phyloP scores from a whole-genome alignment of 2,329 filamentous ascomycete species.

The Ophiostoma ulmi region DNA sequence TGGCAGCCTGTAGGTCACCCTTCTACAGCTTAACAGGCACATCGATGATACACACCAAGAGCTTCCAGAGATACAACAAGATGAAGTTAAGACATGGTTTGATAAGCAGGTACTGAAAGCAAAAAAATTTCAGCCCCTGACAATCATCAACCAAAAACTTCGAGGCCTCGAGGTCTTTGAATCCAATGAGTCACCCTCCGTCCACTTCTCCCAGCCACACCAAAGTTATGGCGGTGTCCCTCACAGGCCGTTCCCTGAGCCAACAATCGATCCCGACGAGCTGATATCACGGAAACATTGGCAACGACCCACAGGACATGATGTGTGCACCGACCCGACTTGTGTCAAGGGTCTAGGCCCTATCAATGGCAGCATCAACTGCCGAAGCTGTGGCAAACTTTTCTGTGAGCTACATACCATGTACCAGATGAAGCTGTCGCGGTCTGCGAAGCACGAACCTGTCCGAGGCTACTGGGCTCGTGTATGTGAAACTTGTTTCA shows the following conservation, averaged over 20 bases:
- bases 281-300: constrained; percentile 83
- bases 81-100: constrained; percentile 96
- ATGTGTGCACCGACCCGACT: constrained; percentile 79
- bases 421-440: constrained; percentile 98
- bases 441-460: constrained; percentile 83
- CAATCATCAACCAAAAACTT: constrained; percentile 86
- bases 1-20: constrained; percentile 62
- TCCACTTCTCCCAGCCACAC: constrained; percentile 31
- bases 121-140: constrained; percentile 86
- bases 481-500: constrained; percentile 98
- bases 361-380: constrained; percentile 82
- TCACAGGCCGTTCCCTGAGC: constrained; percentile 37
- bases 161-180: constrained; percentile 92
- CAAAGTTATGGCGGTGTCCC: constrained; percentile 34
- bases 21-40: constrained; percentile 81
- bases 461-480: constrained; percentile 86
- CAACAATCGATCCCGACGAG: constrained; percentile 72
- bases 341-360: constrained; percentile 76
- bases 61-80: constrained; percentile 79
- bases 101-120: constrained; percentile 90
- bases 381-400: constrained; percentile 82
- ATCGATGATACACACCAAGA: constrained; percentile 89
- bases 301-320: constrained; percentile 70
- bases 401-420: constrained; percentile 98
- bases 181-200: constrained; percentile 65